These are phyloP conservation scores for Coleophoma crateriformis DNA, from an alignment of 2,329 filamentous ascomycete species.

Conservation along the genomic window DNA sequence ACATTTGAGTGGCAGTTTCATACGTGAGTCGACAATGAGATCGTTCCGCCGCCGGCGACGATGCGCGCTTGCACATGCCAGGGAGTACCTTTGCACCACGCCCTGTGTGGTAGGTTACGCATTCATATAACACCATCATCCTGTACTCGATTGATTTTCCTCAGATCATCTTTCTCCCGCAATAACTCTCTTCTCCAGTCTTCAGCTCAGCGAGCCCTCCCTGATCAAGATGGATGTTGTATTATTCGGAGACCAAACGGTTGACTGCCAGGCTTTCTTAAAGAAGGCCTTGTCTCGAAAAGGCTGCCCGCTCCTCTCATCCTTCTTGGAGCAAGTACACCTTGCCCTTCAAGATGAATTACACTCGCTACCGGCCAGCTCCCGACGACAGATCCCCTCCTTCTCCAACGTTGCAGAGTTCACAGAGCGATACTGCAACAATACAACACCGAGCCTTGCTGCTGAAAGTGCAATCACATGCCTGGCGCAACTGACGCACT, in stretches of 20 bases:
- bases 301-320: constrained; percentile 12
- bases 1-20: background rate
- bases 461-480: constrained; percentile 61
- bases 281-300: constrained; percentile 12
- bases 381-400: constrained; percentile 51
- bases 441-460: constrained; percentile 50
- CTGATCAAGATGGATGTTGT: constrained; percentile 16
- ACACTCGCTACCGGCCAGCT: constrained; percentile 46
- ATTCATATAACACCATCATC: background rate
- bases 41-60: background rate
- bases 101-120: background rate
- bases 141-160: background rate
- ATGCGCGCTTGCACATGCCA: background rate
- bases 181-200: background rate
- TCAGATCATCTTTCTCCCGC: background rate
- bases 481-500: constrained; percentile 60
- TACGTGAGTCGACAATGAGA: background rate
- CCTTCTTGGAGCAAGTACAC: constrained; percentile 51
- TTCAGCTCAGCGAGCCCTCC: background rate
- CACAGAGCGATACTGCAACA: constrained; percentile 57
- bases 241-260: constrained; percentile 15
- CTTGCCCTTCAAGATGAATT: constrained; percentile 55
- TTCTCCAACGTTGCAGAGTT: constrained; percentile 60
- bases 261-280: constrained; percentile 12
- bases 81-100: background rate